Percentiles rank a stretch among this genome's conserved stretches.
Evolutionary conservation across 73 alveolate genomes (phyloP).

Genomic region (Paramecium caudatum): DNA sequence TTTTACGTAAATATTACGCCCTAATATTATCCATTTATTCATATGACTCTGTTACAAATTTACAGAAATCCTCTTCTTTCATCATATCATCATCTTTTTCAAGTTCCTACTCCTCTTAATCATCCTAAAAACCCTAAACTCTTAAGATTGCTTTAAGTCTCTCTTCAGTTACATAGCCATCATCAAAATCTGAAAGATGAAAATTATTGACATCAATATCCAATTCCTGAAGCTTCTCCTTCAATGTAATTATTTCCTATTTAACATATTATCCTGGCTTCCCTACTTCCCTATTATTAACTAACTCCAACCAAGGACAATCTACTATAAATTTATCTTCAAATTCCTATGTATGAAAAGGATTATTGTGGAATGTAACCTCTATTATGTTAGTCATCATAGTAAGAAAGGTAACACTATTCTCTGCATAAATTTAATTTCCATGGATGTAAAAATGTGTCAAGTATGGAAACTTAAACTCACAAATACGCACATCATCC

Average conservation of each 20-base stretch:
- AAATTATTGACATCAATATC: conserved; percentile 40
- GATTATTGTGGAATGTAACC: neutral
- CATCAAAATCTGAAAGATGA: conserved; percentile 23
- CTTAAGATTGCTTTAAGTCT: conserved; percentile 44
- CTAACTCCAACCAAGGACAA: conserved; percentile 63
- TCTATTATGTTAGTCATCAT: neutral
- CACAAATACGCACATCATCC: neutral
- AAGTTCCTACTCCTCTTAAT: neutral
- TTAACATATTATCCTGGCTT: conserved; percentile 1
- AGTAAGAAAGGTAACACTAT: neutral
- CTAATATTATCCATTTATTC: conserved; percentile 46
- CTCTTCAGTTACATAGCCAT: conserved; percentile 25
- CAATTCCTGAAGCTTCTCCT: neutral
- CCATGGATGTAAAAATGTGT: neutral
- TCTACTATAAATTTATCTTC: conserved; percentile 37
- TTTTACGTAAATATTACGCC: neutral
- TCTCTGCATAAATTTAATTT: conserved; percentile 27
- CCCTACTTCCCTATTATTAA: conserved; percentile 43
- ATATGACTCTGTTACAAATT: conserved; percentile 25
- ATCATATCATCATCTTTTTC: conserved; percentile 28
- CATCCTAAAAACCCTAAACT: neutral
- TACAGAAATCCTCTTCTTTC: neutral
- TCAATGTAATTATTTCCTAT: neutral
- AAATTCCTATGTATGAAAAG: neutral
- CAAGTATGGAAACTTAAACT: conserved; percentile 46